Percentiles rank a stretch among this genome's conserved stretches.
phyloP scores from a whole-genome alignment of 257 asterid genomes.

The Cruciata laevipes region DNA sequence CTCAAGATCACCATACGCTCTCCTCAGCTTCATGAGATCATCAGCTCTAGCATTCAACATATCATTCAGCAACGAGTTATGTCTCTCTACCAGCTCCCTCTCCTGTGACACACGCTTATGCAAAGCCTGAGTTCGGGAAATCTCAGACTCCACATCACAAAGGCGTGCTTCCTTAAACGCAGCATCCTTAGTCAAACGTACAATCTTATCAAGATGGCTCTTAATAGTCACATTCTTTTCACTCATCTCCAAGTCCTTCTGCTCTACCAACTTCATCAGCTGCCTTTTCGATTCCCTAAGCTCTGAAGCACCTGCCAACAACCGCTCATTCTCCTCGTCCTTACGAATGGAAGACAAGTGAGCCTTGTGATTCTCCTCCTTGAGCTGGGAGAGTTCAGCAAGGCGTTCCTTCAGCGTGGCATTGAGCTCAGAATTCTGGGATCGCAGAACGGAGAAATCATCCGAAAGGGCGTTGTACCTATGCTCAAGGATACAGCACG shows the following conservation, averaged over 20 bases:
- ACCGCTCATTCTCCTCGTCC: slow-evolving; percentile 76
- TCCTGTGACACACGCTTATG: slow-evolving; percentile 62
- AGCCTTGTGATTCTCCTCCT: slow-evolving; percentile 54
- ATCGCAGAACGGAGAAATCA: slow-evolving; percentile 49
- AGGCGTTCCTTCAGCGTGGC: slow-evolving; percentile 42
- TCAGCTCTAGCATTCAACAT: slow-evolving; percentile 64
- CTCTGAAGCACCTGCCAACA: slow-evolving; percentile 55
- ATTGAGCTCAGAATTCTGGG: slow-evolving; percentile 38
- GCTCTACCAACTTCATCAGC: slow-evolving; percentile 75
- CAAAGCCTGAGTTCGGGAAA: slow-evolving; percentile 53
- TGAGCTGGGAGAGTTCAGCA: slow-evolving; percentile 41
- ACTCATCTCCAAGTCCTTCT: slow-evolving; percentile 62
- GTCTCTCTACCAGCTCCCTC: slow-evolving; percentile 91
- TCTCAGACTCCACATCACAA: slow-evolving; percentile 56
- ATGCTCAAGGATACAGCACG: slow-evolving; percentile 75
- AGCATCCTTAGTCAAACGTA: slow-evolving; percentile 57
- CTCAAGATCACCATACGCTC: slow-evolving; percentile 56
- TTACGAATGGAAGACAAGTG: slow-evolving; percentile 49
- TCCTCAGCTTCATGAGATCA: slow-evolving; percentile 56
- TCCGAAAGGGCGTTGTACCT: slow-evolving; percentile 58
- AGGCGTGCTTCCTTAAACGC: slow-evolving; percentile 62
- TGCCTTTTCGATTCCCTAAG: slow-evolving; percentile 76
- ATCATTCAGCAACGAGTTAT: slow-evolving; percentile 81
- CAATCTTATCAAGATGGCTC: slow-evolving; percentile 83
- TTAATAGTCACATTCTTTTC: slow-evolving; percentile 75